These are phyloP conservation scores for Tetrahymena elliotti DNA, from an alignment of 73 alveolate genomes.

Conservation along the genomic window DNA sequence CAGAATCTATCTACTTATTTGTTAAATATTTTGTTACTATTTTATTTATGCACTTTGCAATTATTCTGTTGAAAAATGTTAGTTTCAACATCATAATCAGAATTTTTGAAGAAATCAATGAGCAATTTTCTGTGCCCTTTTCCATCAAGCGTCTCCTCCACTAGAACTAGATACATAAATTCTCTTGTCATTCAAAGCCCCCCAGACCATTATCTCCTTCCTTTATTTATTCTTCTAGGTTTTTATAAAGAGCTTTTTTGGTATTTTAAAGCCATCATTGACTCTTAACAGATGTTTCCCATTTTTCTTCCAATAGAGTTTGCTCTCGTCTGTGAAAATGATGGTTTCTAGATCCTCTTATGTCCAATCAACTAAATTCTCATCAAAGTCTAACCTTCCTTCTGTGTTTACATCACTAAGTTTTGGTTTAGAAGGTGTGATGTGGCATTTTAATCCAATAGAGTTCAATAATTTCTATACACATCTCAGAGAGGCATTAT, in stretches of 20 bases:
- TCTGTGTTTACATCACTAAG: neutral
- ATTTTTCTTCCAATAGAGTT: neutral
- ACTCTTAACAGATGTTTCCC: neutral
- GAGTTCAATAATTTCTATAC: neutral
- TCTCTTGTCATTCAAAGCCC: no score
- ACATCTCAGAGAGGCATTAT: neutral
- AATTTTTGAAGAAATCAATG: no score
- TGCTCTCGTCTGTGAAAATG: neutral
- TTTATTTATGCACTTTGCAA: neutral
- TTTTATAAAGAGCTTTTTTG: no score
- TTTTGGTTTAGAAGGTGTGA: neutral
- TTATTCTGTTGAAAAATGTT: neutral
- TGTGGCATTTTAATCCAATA: no score
- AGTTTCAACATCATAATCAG: no score
- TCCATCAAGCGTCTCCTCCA: no score
- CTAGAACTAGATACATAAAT: no score
- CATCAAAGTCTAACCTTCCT: neutral
- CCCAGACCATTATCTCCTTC: no score
- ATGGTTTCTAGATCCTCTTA: neutral
- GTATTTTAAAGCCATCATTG: neutral
- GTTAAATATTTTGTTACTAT: no score
- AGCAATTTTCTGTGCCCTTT: no score
- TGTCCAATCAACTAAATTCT: neutral
- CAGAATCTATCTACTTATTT: neutral
- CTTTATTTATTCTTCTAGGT: no score